These are phyloP conservation scores for Thermochaetoides thermophila DNA, from an alignment of 495 filamentous ascomycete genomes.

Conservation along the genomic window DNA sequence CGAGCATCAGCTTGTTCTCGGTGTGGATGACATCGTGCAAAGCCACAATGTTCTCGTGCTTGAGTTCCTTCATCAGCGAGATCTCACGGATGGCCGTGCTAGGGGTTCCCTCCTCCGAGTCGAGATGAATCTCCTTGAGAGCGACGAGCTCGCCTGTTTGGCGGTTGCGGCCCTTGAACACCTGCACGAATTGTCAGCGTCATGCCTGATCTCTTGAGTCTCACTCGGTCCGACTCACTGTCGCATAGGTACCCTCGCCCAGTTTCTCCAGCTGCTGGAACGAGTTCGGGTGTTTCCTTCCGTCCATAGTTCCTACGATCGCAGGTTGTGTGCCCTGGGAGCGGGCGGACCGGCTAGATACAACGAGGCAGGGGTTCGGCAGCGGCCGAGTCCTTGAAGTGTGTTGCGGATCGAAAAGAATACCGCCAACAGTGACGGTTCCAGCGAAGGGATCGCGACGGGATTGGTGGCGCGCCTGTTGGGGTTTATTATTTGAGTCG, in stretches of 20 bases:
- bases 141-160: constrained; percentile 93
- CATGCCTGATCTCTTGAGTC: not conserved
- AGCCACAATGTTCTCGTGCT: constrained; percentile 94
- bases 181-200: no score
- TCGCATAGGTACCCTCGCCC: constrained; percentile 97
- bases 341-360: constrained; percentile 2
- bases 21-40: constrained; percentile 98
- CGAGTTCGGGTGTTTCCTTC: constrained; percentile 77
- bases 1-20: constrained; percentile 98
- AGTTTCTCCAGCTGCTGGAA: constrained; percentile 99
- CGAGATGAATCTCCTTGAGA: constrained; percentile 97
- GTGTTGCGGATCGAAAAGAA: constrained; percentile 29
- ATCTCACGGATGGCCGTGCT: constrained; percentile 98
- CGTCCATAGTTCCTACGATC: constrained; percentile 59
- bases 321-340: no score
- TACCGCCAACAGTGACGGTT: constrained; percentile 22
- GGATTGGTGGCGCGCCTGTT: no score
- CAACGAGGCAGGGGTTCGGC: constrained; percentile 11
- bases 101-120: constrained; percentile 95
- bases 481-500: no score
- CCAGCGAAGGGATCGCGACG: constrained; percentile 6
- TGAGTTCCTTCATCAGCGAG: constrained; percentile 96
- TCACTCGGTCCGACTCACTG: constrained; percentile 51
- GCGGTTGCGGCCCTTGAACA: constrained; percentile 96
- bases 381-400: constrained; percentile 14